Base-by-base conservation (phyloP, 805 yeast genomes). In the Wickerhamomyces chaumierensis region DNA sequence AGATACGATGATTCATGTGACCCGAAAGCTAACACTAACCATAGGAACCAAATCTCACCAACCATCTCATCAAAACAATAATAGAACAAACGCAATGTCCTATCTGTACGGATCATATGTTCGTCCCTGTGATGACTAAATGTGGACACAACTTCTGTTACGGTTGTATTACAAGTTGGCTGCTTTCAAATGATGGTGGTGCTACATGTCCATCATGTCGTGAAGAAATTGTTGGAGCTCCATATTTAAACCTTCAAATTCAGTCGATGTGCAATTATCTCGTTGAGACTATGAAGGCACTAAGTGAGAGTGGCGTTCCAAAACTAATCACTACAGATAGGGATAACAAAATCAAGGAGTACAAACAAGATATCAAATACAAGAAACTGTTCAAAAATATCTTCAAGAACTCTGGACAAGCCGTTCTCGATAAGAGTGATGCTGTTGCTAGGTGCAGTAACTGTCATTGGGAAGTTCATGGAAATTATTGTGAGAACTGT, bases 121-220 rank as follows among this genome's bases (percentile, higher is more conserved):
- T 66, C 44, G 69, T 70, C 2, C 90, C 92, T 2, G 73, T 76
- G 48, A 61, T 73, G 48, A 63, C 76, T 0, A 55, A 63, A 12
- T 82, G 92, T 60, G 90, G 90, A 2, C 92, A 82, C 52, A 71
- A 81, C 23, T 81, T 75, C 48, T 82, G 90, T 56, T 81, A 81
- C 52, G 70, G 62, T 36, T 73, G 90, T 52, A 52, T 80, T n/a
- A 59, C 63, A 16, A 65, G 68, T 18, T 81, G 92, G 90, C 69
- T 80, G 35, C 61, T 61, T 14, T 67, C 61, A 33, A 72, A 69
- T 40, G 59, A 68, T 8, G 33, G 33, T 14, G 33, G 33, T 8
- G 18, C 33, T 38, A 65, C 73, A n/a, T 81, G 92, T 55, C 90
- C 92, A 0, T 62, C 78, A 7, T 81, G 90, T 48, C 65, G 90